Evolutionary conservation across 2,329 filamentous ascomycete species (phyloP).

Genomic region (Rhynchosporium graminicola): DNA sequence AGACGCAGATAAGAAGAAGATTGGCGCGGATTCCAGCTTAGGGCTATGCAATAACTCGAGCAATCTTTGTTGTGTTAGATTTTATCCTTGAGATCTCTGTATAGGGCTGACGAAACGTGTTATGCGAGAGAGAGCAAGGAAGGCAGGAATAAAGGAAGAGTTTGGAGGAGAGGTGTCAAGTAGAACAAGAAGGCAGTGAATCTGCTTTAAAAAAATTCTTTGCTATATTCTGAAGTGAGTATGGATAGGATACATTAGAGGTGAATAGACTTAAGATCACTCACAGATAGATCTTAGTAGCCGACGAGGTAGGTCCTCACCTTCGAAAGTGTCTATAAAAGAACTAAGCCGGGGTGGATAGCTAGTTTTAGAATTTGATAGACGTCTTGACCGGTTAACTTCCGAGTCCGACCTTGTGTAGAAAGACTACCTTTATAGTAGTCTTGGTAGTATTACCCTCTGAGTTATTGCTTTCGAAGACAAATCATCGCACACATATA

Average conservation of each 20-base stretch:
- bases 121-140: background rate
- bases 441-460: no score
- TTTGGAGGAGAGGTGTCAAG: background rate
- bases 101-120: background rate
- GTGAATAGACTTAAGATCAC: slow-evolving; percentile 1
- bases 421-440: no score
- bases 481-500: no score
- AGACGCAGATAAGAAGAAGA: no score
- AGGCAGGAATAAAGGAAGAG: background rate
- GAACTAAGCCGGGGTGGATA: background rate
- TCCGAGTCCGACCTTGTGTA: no score
- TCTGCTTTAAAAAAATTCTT: no score
- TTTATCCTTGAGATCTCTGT: background rate
- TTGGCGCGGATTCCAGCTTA: no score
- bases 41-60: no score
- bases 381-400: no score
- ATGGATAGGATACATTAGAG: background rate
- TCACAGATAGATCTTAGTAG: background rate
- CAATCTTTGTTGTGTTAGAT: background rate
- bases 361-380: no score
- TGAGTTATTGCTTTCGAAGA: no score
- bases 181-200: background rate
- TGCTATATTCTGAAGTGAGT: background rate
- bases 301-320: background rate
- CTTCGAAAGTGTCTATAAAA: background rate